Conservation (phyloP, 805 yeast genomes). For the Candida multigemmis region DNA sequence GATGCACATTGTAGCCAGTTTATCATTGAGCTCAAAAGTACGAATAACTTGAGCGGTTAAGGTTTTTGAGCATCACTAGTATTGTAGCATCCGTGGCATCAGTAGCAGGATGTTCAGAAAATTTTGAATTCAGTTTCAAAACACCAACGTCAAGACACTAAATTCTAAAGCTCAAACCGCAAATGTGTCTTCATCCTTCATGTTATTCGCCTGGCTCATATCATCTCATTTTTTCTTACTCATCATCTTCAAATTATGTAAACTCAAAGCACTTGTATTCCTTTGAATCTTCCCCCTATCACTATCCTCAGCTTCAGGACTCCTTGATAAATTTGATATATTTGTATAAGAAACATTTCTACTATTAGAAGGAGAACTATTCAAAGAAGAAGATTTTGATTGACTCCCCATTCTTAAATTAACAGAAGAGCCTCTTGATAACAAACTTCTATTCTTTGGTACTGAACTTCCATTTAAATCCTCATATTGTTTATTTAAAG, state of each 20-base stretch:
- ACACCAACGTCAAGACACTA: too few relatives aligned
- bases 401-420: not conserved
- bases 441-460: conserved; percentile 4
- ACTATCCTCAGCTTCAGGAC: conserved; percentile 18
- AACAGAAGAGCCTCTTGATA: conserved; percentile 12
- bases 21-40: too few relatives aligned
- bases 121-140: too few relatives aligned
- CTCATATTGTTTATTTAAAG: conserved; percentile 19
- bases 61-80: too few relatives aligned
- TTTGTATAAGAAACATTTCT: conserved; percentile 27
- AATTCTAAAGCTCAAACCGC: too few relatives aligned
- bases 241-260: conserved; percentile 21
- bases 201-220: too few relatives aligned
- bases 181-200: too few relatives aligned
- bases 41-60: too few relatives aligned
- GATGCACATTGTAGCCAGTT: too few relatives aligned
- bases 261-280: conserved; percentile 13
- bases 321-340: conserved; percentile 8
- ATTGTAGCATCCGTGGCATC: too few relatives aligned
- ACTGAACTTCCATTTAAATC: conserved; percentile 6
- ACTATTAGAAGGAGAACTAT: conserved; percentile 32
- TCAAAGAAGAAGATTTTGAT: conserved; percentile 14
- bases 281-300: conserved; percentile 11
- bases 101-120: too few relatives aligned
- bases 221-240: conserved; percentile 26